Evolutionary conservation across 2,329 filamentous ascomycete species (phyloP).

Genomic region (Hypoxylon sp.): DNA sequence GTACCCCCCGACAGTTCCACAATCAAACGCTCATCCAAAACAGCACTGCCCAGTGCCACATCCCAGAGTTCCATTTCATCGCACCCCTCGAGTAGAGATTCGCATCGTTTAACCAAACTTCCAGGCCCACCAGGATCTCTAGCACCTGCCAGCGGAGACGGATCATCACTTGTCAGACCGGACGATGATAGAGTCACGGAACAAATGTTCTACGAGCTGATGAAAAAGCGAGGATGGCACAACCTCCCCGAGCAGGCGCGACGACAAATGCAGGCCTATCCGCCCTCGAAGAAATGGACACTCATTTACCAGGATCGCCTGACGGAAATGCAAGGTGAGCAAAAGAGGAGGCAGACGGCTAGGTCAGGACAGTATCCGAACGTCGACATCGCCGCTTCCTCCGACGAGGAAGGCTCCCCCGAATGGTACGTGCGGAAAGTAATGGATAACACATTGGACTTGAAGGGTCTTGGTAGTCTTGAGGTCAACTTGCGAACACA

Average conservation of each 20-base stretch:
- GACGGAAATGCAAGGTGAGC: constrained; percentile 92
- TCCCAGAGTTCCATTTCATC: constrained; percentile 65
- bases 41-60: constrained; percentile 62
- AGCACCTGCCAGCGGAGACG: constrained; percentile 54
- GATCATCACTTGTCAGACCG: constrained; percentile 73
- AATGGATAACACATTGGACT: constrained; percentile 92
- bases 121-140: constrained; percentile 49
- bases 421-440: constrained; percentile 98
- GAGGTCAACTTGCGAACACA: constrained; percentile 95
- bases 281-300: constrained; percentile 96
- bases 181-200: constrained; percentile 85
- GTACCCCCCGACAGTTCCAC: constrained; percentile 52
- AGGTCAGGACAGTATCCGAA: constrained; percentile 75
- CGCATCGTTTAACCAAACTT: constrained; percentile 65
- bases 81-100: constrained; percentile 60
- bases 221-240: constrained; percentile 98
- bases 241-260: constrained; percentile 94
- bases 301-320: constrained; percentile 94
- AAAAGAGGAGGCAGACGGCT: constrained; percentile 82
- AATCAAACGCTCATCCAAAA: constrained; percentile 57
- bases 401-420: constrained; percentile 93
- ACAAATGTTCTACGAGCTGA: constrained; percentile 88
- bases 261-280: constrained; percentile 95
- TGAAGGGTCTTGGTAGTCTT: constrained; percentile 90
- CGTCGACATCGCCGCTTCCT: constrained; percentile 75